phyloP scores from a whole-genome alignment of 2,329 filamentous ascomycete genomes.

The Corniculantispora saksenae region DNA sequence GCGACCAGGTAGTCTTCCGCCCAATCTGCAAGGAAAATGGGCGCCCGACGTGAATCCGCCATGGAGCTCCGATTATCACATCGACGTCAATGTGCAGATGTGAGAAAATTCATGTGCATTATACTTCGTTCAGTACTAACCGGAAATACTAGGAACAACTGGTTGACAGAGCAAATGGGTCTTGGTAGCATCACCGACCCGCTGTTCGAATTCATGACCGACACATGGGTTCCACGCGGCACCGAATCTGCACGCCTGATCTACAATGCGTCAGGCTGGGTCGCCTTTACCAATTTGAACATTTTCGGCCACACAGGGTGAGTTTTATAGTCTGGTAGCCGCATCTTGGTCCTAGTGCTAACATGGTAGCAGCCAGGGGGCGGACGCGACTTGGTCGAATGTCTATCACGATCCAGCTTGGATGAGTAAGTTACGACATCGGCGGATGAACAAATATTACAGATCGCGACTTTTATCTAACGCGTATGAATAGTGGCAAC shows the following conservation, averaged over 20 bases:
- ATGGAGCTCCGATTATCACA: slow-evolving; percentile 57
- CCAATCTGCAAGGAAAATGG: slow-evolving; percentile 61
- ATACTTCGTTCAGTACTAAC: background rate
- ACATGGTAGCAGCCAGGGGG: slow-evolving; percentile 27
- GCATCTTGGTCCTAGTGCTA: background rate
- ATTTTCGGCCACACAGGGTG: slow-evolving; percentile 56
- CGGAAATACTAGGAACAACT: slow-evolving; percentile 49
- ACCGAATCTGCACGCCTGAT: slow-evolving; percentile 52
- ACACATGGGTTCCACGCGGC: slow-evolving; percentile 56
- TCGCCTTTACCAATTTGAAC: slow-evolving; percentile 59
- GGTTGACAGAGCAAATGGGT: slow-evolving; percentile 55
- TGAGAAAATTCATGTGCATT: background rate
- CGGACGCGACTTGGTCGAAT: slow-evolving; percentile 33
- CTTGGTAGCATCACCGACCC: slow-evolving; percentile 46
- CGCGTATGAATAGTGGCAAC: slow-evolving; percentile 45
- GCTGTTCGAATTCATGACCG: slow-evolving; percentile 53
- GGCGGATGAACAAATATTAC: too few relatives aligned
- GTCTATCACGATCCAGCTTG: slow-evolving; percentile 41
- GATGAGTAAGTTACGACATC: slow-evolving; percentile 42
- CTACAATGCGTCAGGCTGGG: slow-evolving; percentile 57
- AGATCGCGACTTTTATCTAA: background rate
- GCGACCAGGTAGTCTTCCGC: slow-evolving; percentile 50
- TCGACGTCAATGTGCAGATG: slow-evolving; percentile 62
- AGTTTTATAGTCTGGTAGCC: background rate
- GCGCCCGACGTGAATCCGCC: slow-evolving; percentile 41